phyloP scores from a whole-genome alignment of 495 filamentous ascomycete species.

The Penicillium lividum region DNA sequence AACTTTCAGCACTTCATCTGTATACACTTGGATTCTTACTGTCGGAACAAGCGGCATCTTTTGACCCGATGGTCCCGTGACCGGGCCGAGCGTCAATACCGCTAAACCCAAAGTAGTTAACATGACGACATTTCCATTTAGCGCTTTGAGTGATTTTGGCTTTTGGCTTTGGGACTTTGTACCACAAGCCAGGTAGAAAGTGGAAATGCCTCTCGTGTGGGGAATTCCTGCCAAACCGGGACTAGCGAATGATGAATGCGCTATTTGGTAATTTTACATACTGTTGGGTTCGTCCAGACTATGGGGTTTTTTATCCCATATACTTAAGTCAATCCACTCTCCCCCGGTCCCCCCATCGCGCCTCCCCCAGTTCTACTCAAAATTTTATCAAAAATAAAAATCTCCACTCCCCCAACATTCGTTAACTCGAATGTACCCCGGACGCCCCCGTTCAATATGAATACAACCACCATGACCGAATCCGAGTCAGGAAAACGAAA shows the following conservation, averaged over 20 bases:
- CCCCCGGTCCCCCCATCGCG: conserved; percentile 22
- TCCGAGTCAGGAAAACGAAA: conserved; percentile 45
- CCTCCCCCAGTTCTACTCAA: conserved; percentile 11
- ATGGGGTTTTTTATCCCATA: not conserved
- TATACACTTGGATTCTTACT: not conserved
- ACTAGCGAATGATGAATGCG: conserved; percentile 10
- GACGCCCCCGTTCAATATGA: conserved; percentile 26
- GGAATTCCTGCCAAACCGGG: conserved; percentile 16
- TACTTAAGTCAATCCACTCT: conserved; percentile 26
- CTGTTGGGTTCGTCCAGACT: conserved; percentile 3
- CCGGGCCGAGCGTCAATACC: conserved; percentile 16
- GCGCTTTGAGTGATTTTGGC: not conserved
- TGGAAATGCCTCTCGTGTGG: conserved; percentile 33
- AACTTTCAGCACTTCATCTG: too few species aligned
- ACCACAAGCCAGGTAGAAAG: conserved; percentile 8
- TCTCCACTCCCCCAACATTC: conserved; percentile 32
- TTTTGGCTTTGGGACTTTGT: not conserved
- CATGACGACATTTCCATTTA: conserved; percentile 1
- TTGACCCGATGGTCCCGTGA: conserved; percentile 16
- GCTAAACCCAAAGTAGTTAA: not conserved
- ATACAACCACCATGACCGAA: conserved; percentile 33
- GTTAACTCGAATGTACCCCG: conserved; percentile 20
- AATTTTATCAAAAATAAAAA: conserved; percentile 6
- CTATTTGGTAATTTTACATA: conserved; percentile 5
- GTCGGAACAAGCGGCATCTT: conserved; percentile 13